These are phyloP conservation scores for Plasmodium knowlesi DNA, from an alignment of 169 alveolate species.

Conservation along the genomic window DNA sequence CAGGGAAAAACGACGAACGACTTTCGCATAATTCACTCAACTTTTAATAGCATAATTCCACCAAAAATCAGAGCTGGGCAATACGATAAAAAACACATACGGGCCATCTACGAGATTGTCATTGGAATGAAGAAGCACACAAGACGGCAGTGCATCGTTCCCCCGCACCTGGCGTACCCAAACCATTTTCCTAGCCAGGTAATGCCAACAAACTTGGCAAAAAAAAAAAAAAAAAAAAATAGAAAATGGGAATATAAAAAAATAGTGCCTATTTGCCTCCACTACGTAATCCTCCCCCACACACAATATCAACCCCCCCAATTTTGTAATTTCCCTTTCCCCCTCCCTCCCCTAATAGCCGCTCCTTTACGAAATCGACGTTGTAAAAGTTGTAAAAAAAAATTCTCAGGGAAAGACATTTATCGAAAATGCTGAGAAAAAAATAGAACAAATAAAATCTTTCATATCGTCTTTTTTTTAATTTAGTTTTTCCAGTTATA, in stretches of 20 bases:
- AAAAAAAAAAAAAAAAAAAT: constrained; percentile 11
- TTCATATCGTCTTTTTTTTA: constrained; percentile 41
- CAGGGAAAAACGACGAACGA: constrained; percentile 76
- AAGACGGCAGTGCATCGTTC: constrained; percentile 63
- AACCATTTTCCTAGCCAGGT: constrained; percentile 66
- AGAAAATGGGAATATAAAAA: background rate
- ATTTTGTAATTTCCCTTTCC: constrained; percentile 4
- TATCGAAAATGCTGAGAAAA: constrained; percentile 9
- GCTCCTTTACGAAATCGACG: constrained; percentile 67
- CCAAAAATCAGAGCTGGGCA: constrained; percentile 64
- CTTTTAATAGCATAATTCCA: constrained; percentile 57
- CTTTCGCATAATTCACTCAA: constrained; percentile 68
- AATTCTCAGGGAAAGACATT: constrained; percentile 1
- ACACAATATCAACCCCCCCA: too few species aligned
- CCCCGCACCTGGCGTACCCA: constrained; percentile 66
- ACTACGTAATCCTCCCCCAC: background rate
- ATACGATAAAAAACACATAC: constrained; percentile 60
- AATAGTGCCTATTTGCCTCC: background rate
- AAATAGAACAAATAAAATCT: background rate
- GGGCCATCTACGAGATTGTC: constrained; percentile 69
- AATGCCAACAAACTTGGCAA: background rate
- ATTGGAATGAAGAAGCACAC: constrained; percentile 72
- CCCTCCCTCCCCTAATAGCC: constrained; percentile 7
- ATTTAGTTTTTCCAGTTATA: background rate
- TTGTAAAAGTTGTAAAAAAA: constrained; percentile 51